Percentiles rank a stretch among this genome's conserved stretches.
Evolutionary conservation across 1,284 basidiomycete species (phyloP).

Genomic region (Anthracocystis walkeri): DNA sequence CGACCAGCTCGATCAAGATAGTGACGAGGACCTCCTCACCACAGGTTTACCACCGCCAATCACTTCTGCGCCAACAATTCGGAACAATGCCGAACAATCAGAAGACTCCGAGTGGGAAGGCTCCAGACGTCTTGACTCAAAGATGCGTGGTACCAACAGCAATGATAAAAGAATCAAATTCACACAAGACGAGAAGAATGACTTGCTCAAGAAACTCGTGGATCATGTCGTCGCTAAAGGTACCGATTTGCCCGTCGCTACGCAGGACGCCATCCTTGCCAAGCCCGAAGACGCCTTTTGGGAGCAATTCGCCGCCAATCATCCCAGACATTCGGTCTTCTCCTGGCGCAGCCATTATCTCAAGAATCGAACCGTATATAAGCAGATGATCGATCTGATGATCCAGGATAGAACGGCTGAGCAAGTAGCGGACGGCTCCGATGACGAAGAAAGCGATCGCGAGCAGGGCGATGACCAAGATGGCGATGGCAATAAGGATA

Average conservation of each 20-base stretch:
- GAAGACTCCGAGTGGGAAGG: conserved; percentile 39
- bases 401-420: conserved; percentile 7
- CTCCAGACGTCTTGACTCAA: conserved; percentile 12
- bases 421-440: conserved; percentile 6
- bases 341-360: conserved; percentile 45
- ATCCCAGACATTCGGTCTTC: conserved; percentile 22
- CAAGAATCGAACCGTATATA: conserved; percentile 37
- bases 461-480: background rate
- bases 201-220: conserved; percentile 11
- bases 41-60: background rate
- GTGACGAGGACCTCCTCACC: conserved; percentile 8
- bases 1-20: conserved; percentile 20
- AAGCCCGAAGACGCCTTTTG: conserved; percentile 35
- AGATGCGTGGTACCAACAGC: conserved; percentile 6
- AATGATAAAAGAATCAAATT: conserved; percentile 15
- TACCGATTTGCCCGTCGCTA: conserved; percentile 5
- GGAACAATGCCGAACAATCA: background rate
- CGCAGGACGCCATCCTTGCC: conserved; percentile 14
- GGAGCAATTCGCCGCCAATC: conserved; percentile 14
- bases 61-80: background rate
- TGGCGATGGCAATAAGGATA: background rate
- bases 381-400: conserved; percentile 11
- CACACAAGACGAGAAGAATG: conserved; percentile 19
- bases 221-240: conserved; percentile 9
- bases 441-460: background rate